These are phyloP conservation scores for Acanthamoeba quina DNA, from an alignment of 208 protist genomes.

Conservation along the genomic window DNA sequence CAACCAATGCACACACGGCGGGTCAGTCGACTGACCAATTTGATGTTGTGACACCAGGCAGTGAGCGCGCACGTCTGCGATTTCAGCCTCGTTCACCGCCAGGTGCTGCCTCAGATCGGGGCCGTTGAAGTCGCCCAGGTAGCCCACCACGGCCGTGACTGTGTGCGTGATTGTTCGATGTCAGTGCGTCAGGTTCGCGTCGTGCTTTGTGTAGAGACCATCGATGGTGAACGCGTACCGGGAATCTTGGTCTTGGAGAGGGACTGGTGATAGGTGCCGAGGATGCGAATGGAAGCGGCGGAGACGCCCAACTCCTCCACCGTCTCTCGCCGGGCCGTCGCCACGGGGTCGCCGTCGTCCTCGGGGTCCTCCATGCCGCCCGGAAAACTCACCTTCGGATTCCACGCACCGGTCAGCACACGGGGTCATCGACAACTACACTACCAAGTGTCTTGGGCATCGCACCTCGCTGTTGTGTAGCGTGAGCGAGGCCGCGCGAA, in stretches of 20 bases:
- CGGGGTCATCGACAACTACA: too few species aligned
- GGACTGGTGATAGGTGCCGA: constrained; percentile 57
- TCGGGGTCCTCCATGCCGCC: constrained; percentile 58
- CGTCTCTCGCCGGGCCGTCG: constrained; percentile 58
- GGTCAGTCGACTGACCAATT: not conserved
- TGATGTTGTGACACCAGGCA: not conserved
- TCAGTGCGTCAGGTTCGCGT: not conserved
- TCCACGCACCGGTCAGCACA: not conserved
- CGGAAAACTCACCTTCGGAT: constrained; percentile 52
- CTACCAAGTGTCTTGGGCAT: too few species aligned
- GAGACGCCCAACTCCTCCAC: constrained; percentile 63
- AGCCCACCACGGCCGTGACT: constrained; percentile 58
- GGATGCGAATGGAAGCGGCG: not conserved
- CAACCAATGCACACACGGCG: too few species aligned
- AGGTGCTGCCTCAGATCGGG: not conserved
- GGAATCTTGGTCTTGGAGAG: constrained; percentile 61
- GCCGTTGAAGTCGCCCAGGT: constrained; percentile 44
- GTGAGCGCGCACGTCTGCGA: not conserved
- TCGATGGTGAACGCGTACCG: not conserved
- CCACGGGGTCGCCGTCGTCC: constrained; percentile 49
- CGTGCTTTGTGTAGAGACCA: not conserved
- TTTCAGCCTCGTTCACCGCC: constrained; percentile 5
- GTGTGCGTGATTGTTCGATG: too few species aligned
- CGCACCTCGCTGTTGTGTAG: constrained; percentile 44
- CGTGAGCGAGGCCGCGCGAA: constrained; percentile 20